phyloP scores from a whole-genome alignment of 2,329 filamentous ascomycete genomes.

The Phaeophleospora eucalypticola region DNA sequence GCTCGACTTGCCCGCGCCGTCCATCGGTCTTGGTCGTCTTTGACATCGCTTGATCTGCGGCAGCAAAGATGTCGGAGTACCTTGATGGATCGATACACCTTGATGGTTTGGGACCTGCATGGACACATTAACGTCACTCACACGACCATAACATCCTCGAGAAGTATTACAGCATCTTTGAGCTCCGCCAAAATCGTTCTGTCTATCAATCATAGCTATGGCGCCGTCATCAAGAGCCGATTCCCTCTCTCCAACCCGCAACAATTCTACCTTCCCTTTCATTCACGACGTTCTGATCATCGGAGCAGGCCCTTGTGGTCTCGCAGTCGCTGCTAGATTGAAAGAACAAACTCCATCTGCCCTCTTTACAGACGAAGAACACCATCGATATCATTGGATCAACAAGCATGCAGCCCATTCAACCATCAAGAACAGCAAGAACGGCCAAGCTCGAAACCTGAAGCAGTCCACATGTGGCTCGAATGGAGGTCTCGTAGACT shows the following conservation, averaged over 20 bases:
- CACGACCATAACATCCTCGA: background rate
- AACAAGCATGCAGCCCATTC: constrained; percentile 59
- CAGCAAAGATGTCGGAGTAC: background rate
- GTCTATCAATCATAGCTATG: no score
- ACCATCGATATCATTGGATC: constrained; percentile 77
- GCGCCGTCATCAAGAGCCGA: constrained; percentile 7
- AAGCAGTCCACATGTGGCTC: constrained; percentile 6
- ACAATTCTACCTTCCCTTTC: constrained; percentile 12
- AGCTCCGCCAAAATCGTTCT: no score
- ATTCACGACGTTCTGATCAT: constrained; percentile 66
- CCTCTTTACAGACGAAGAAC: constrained; percentile 78
- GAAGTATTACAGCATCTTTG: no score
- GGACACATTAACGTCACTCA: background rate
- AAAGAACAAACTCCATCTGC: constrained; percentile 70
- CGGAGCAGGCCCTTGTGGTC: constrained; percentile 70
- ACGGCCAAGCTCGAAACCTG: constrained; percentile 36
- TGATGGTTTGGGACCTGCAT: background rate
- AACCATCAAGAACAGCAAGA: constrained; percentile 52
- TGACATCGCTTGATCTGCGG: background rate
- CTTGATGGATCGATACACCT: background rate
- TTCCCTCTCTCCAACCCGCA: constrained; percentile 15
- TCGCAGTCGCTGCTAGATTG: constrained; percentile 68
- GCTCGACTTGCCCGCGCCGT: no score
- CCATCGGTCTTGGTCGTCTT: no score
- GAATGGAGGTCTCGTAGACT: constrained; percentile 4